These are phyloP conservation scores for Starmerella bombi DNA, from an alignment of 805 yeast species.

Conservation along the genomic window DNA sequence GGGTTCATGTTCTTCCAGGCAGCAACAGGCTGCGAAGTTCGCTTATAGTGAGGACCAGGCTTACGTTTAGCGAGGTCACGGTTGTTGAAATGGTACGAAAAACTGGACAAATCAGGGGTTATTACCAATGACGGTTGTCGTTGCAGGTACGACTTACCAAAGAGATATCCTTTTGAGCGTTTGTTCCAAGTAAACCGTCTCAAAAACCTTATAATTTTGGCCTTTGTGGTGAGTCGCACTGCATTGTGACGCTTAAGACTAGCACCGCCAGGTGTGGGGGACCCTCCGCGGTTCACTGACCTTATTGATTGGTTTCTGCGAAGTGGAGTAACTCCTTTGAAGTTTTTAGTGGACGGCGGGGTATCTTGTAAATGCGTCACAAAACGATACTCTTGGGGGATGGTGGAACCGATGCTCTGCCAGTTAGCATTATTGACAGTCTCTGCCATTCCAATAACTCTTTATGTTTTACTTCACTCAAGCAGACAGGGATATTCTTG, in stretches of 20 bases:
- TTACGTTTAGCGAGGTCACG: conserved; percentile 13
- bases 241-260: conserved; percentile 14
- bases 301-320: neutral
- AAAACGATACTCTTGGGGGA: conserved; percentile 4
- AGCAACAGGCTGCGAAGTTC: conserved; percentile 14
- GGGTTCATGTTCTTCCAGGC: conserved; percentile 16
- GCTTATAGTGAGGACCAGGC: conserved; percentile 13
- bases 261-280: conserved; percentile 1
- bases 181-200: conserved; percentile 10
- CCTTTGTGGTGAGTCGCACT: conserved; percentile 7
- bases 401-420: conserved; percentile 15
- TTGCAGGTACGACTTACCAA: conserved; percentile 10
- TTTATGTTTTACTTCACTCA: no score
- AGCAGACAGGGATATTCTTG: no score
- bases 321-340: neutral
- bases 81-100: conserved; percentile 10
- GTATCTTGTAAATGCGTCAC: conserved; percentile 8
- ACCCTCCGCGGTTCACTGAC: neutral
- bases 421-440: conserved; percentile 1
- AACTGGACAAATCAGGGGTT: conserved; percentile 18
- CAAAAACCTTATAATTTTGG: conserved; percentile 8
- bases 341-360: neutral
- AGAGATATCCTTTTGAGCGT: conserved; percentile 9
- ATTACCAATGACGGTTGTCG: conserved; percentile 19
- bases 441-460: conserved; percentile 1